A percentile compares a stretch with the other conserved stretches of the same genome.
Conservation (phyloP, 139 green algal species). For the Haematococcus sp. region DNA sequence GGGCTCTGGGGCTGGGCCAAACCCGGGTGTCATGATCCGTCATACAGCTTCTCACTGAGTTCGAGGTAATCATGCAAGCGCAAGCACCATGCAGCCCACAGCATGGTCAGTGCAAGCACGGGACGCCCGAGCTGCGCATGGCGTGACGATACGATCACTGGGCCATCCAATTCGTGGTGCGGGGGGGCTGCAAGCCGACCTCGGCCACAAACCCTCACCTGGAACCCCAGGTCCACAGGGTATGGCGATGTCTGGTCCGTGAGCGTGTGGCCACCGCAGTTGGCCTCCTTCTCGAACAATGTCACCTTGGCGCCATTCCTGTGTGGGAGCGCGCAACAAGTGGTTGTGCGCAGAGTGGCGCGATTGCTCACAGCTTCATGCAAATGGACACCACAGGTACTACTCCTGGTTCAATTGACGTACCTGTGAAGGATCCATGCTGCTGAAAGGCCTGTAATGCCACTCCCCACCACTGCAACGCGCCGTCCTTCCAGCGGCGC, state of each 20-base stretch:
- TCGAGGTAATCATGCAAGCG: background rate
- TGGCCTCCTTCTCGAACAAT: slow-evolving; percentile 80
- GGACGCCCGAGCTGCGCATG: too few species aligned
- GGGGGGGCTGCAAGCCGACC: too few species aligned
- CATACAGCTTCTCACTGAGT: too few species aligned
- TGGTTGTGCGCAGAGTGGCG: background rate
- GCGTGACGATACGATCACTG: too few species aligned
- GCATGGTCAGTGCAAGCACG: too few species aligned
- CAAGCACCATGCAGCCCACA: background rate
- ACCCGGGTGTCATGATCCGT: too few species aligned
- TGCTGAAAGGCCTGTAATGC: slow-evolving; percentile 76
- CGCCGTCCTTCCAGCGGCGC: slow-evolving; percentile 4
- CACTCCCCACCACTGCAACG: slow-evolving; percentile 83
- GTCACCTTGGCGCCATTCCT: slow-evolving; percentile 76
- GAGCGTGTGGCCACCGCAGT: slow-evolving; percentile 87
- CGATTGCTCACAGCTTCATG: background rate
- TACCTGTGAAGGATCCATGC: slow-evolving; percentile 85
- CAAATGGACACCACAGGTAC: background rate
- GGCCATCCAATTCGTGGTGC: too few species aligned
- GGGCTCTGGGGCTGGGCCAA: too few species aligned
- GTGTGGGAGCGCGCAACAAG: background rate
- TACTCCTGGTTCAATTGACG: background rate
- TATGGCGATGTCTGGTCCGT: slow-evolving; percentile 65
- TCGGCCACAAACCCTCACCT: slow-evolving; percentile 47
- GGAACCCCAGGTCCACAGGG: slow-evolving; percentile 92